Evolutionary conservation across 2,329 filamentous ascomycete genomes (phyloP).

Genomic region (Calonectria crousiana): DNA sequence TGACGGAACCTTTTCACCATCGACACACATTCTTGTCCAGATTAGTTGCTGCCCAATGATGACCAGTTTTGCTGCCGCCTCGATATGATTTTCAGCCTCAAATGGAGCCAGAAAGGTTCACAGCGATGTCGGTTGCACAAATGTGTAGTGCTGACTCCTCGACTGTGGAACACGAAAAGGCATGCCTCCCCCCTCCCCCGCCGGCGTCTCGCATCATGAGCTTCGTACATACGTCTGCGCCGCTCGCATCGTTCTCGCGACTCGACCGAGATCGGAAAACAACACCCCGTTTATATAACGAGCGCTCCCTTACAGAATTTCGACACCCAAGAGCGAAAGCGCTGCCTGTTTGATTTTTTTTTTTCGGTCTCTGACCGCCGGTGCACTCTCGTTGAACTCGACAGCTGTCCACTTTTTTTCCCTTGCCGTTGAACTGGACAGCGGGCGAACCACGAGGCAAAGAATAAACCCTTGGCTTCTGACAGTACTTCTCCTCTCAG

Average conservation of each 20-base stretch:
- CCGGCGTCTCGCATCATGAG: background rate
- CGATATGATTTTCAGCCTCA: background rate
- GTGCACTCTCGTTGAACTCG: background rate
- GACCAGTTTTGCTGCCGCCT: background rate
- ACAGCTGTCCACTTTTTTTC: background rate
- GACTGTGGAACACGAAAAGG: background rate
- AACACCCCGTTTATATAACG: background rate
- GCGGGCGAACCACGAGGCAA: conserved; percentile 3
- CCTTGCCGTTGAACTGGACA: background rate
- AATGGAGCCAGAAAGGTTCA: background rate
- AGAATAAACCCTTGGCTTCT: background rate
- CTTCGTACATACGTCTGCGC: background rate
- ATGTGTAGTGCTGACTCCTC: background rate
- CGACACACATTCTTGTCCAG: background rate
- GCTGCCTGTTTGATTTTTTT: background rate
- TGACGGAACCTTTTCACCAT: background rate
- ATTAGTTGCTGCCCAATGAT: background rate
- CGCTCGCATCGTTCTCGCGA: background rate
- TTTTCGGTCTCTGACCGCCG: background rate
- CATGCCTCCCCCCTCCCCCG: background rate
- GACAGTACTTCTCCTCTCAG: background rate
- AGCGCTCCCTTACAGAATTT: too few relatives aligned
- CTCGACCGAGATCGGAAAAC: background rate
- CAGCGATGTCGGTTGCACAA: background rate
- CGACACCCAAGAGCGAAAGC: background rate